phyloP scores from a whole-genome alignment of 306 rosid species.

The Fragaria nilgerrensis region DNA sequence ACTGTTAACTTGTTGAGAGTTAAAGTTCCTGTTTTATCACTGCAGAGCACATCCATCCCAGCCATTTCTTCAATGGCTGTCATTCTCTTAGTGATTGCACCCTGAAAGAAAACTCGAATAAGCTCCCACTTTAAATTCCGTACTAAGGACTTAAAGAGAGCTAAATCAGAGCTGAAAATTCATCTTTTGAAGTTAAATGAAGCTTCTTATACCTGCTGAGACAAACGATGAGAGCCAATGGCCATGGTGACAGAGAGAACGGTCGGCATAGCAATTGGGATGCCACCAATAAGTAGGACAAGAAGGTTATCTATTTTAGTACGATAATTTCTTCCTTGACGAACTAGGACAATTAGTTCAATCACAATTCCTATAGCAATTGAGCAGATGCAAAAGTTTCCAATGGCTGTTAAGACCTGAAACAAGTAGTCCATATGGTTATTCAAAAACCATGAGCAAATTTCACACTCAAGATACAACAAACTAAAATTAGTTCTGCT shows the following conservation, averaged over 20 bases:
- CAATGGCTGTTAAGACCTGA: conserved; percentile 20
- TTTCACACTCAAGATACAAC: background rate
- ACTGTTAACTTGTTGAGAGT: conserved; percentile 25
- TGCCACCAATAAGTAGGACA: conserved; percentile 26
- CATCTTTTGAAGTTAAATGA: background rate
- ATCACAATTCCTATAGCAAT: conserved; percentile 15
- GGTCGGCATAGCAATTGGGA: conserved; percentile 23
- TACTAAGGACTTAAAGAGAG: background rate
- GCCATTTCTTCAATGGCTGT: conserved; percentile 26
- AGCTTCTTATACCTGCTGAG: conserved; percentile 21
- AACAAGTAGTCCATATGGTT: conserved; percentile 5
- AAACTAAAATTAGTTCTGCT: background rate
- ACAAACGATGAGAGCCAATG: conserved; percentile 18
- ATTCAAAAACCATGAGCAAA: background rate
- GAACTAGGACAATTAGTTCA: background rate
- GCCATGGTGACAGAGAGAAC: conserved; percentile 28
- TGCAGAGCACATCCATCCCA: conserved; percentile 24
- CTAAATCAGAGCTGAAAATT: background rate
- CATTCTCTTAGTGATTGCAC: conserved; percentile 22
- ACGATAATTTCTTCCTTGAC: background rate
- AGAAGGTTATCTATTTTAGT: conserved; percentile 18
- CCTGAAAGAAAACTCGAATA: background rate
- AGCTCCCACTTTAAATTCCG: background rate
- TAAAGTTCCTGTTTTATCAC: conserved; percentile 25
- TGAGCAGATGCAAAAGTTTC: conserved; percentile 24